Base-by-base conservation (phyloP, 2,329 filamentous ascomycete genomes). In the Stachybotrys chartarum region DNA sequence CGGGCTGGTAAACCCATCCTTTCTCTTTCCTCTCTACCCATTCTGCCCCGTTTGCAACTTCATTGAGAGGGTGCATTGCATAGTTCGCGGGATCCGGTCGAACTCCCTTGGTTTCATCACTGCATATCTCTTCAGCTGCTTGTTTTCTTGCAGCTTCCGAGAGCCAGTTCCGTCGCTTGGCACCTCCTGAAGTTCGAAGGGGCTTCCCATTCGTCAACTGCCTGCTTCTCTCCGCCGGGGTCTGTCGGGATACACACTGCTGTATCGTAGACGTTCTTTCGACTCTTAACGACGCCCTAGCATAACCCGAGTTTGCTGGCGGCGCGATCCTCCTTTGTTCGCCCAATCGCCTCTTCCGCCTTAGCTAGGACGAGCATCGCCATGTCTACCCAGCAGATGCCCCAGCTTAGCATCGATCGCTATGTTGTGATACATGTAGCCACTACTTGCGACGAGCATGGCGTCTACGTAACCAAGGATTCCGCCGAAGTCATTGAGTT, bases 401-500 rank as follows among this genome's bases (percentile, higher is more conserved):
- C 78, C 52, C 83, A 84, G 64, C 81, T 86, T 64, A 88, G 88
- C 76, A 84, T 96, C 75, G 94, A 99, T 78, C 90, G 93, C 73
- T 99, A 96, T 76, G 88, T 97, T 63, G 90, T 99, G 68, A 96
- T 97, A 72, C 94, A 99, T 75, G 93, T 97, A 69, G 94, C 94
- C 61, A 99, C 94, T 42, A 99, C 94, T 64, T 99, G 94, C 76
- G 94, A 99, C 74, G 94, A 99, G 74, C 94, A 99, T 76, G 94
- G 94, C 60, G 94, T 99, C 62, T 99, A 99, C 74, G 94, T 99
- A 57, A 99, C 94, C 58, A 97, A 97, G 77, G 94, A 99, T 76
- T 97, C 94, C 57, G 94, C 94, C 59, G 94, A 99, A 78, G 94
- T 99, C 63, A 99, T 99, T 74, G 94, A 99, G 82, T 83, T 99